Evolutionary conservation across 306 rosid species (phyloP).

Genomic region (Vachellia pachyceras): DNA sequence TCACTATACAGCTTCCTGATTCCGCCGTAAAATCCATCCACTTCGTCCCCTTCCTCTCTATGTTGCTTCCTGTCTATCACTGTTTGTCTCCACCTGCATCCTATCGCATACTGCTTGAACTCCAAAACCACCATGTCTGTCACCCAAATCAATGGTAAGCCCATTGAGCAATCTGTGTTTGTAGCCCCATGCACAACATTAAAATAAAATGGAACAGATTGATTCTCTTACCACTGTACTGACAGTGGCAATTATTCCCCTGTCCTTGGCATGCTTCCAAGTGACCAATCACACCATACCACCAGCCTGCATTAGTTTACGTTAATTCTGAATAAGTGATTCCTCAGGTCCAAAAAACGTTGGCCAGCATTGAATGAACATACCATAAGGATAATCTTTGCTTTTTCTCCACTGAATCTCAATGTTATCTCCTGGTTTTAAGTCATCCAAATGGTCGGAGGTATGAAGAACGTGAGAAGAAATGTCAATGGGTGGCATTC

Average conservation of each 20-base stretch:
- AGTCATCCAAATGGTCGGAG: conserved; percentile 56
- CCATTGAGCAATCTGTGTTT: no score
- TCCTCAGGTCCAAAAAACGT: background rate
- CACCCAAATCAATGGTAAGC: background rate
- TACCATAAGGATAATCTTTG: conserved; percentile 66
- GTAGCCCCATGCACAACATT: background rate
- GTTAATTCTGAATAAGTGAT: background rate
- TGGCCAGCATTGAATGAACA: conserved; percentile 27
- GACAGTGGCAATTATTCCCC: conserved; percentile 51
- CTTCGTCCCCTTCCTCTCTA: conserved; percentile 57
- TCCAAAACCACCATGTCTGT: conserved; percentile 57
- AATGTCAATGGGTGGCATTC: conserved; percentile 60
- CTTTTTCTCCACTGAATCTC: conserved; percentile 79
- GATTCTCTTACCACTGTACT: conserved; percentile 51
- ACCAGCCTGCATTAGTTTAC: conserved; percentile 56
- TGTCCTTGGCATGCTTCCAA: conserved; percentile 49
- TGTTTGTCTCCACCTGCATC: conserved; percentile 60
- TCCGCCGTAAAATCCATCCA: conserved; percentile 69
- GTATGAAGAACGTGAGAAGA: conserved; percentile 55
- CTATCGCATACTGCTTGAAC: conserved; percentile 60
- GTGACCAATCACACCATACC: conserved; percentile 69
- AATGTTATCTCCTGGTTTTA: conserved; percentile 66
- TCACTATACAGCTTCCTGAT: conserved; percentile 52
- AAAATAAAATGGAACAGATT: conserved; percentile 12
- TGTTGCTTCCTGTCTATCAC: conserved; percentile 50